Evolutionary conservation across 768 basidiomycete genomes (phyloP), one percentile per base, ranked within the genome.

Genomic region (Kwoniella dendrophila): DNA sequence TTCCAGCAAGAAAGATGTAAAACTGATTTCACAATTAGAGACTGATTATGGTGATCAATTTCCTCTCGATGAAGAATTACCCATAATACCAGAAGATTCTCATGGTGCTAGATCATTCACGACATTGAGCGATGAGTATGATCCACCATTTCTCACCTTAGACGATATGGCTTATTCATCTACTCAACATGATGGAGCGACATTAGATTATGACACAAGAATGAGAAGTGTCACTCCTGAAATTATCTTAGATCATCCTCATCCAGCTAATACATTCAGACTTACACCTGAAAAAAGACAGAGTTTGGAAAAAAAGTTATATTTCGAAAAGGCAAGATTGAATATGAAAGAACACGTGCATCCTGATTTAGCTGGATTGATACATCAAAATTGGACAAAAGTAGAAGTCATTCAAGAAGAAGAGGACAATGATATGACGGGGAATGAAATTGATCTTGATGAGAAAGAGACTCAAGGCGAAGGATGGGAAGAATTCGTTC

Each of bases 281-380:
- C n/a, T n/a, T n/a, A n/a, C n/a, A n/a, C n/a, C n/a, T n/a, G n/a
- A n/a, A n/a, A n/a, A n/a, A 33, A 20, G 16, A 34, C 10, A 51
- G 20, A 33, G 14, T 14, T 5, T 11, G 8, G 18, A 43, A 20
- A 43, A n/a, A 20, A 43, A 8, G 8, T 20, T 14, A n/a, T n/a
- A 20, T 11, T 43, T 11, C 8, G 20, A n/a, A 20, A 43, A 20
- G 41, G 8, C 41, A 36, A 16, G 16, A 36, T 8, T 16, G 34
- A 16, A 36, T 8, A 36, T 48, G 47, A 48, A 44, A 30, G 47
- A 48, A 12, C 47, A 48, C 11, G 49, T 51, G 0, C 49, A 51
- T 33, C 32, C 49, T 10, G 49, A 51, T 4, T 20, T 51, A 30
- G 30, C 22, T 8, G 49, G 32, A 16, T 51, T 51, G 32, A 22